Evolutionary conservation across 371 early-diverging fungal species (phyloP), one percentile per base, ranked within the genome.

Genomic region (Mortierella sp.): DNA sequence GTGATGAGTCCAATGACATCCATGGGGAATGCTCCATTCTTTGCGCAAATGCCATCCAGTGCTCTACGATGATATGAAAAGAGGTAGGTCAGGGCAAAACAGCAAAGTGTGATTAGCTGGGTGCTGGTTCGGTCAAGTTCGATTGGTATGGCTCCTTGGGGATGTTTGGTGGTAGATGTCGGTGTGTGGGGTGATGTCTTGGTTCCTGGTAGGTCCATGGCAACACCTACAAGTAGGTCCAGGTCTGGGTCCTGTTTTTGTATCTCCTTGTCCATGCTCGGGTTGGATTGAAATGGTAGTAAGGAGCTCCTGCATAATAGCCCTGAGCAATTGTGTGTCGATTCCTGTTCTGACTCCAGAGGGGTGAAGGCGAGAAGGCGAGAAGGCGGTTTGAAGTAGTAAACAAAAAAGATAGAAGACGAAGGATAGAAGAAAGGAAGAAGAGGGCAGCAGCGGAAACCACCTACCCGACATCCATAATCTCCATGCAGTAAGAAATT

Each of bases 401-500:
- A 48, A 48, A n/a, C 48, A 48, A 48, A 4, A 41, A 24, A 64
- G 64, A 41, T 1, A 40, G 1, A 41, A n/a, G 34, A 16, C 10
- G 34, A 66, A 31, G 0, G 43, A 22, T 6, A 26, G 29, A 34
- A 16, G 19, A 13, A 29, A 11, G 44, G 31, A 45, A 29, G 47
- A 24, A 31, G 8, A 19, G 14, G 47, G n/a, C 8, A 45, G 68
- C 26, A n/a, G n/a, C n/a, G n/a, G 53, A 26, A 8, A n/a, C 55
- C 29, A 64, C 73, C 80, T 90, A 92, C 90, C 95, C 95, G 71
- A 90, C 85, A 77, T 95, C 94, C 96, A 97, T 96, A 85, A 92
- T 95, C 85, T 96, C 97, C 96, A 97, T 95, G 89, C 96, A 96
- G 73, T 96, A 95, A 39, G 93, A 94, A 72, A 97, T 92, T 86